These are phyloP conservation scores for Vigna mungo DNA, from an alignment of 306 rosid species.

Conservation along the genomic window DNA sequence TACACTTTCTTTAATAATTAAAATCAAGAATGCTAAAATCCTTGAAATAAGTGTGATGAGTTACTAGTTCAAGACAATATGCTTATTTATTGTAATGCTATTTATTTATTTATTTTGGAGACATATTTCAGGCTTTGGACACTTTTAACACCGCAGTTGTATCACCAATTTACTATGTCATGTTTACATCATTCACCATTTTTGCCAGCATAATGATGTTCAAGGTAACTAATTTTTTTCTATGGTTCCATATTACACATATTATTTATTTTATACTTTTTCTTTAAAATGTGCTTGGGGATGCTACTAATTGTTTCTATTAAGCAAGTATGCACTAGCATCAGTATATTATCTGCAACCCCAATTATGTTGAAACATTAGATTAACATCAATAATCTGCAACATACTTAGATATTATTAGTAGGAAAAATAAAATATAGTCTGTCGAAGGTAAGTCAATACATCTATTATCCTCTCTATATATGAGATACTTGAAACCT, in stretches of 20 bases:
- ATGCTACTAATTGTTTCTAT: not conserved
- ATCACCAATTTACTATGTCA: constrained; percentile 89
- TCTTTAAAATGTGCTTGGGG: not conserved
- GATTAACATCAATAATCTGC: too few species aligned
- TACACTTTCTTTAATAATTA: not conserved
- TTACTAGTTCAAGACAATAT: not conserved
- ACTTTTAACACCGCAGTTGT: constrained; percentile 91
- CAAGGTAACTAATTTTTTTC: constrained; percentile 58
- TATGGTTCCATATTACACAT: not conserved
- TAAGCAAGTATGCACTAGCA: too few species aligned
- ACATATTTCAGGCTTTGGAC: constrained; percentile 77
- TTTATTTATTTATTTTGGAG: constrained; percentile 37
- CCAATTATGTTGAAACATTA: too few species aligned
- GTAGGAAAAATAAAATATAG: too few species aligned
- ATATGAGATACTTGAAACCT: too few species aligned
- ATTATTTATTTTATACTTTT: not conserved
- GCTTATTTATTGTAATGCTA: not conserved
- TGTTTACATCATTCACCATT: constrained; percentile 85
- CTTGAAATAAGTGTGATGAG: constrained; percentile 20
- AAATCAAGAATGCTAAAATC: constrained; percentile 3
- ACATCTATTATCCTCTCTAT: too few species aligned
- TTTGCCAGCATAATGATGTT: constrained; percentile 92
- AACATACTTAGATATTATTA: too few species aligned
- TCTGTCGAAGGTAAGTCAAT: too few species aligned
- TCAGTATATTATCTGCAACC: too few species aligned